Conservation (phyloP, 345 rosid species). For the Euclidium syriacum region DNA sequence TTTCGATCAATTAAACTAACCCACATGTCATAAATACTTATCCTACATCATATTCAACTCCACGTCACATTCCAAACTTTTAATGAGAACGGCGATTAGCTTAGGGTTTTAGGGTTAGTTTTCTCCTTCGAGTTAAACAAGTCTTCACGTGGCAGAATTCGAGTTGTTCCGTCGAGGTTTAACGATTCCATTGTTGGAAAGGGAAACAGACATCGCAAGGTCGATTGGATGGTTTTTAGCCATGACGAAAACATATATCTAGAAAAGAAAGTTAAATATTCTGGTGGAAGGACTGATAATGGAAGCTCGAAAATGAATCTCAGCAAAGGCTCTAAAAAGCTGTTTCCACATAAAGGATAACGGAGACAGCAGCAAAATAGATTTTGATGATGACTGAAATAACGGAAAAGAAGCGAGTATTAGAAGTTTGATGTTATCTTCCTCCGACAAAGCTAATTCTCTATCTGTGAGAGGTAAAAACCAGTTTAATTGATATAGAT, state of each 20-base stretch:
- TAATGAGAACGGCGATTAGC: too few species aligned
- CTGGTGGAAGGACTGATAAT: conserved; percentile 1
- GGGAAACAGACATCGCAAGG: conserved; percentile 12
- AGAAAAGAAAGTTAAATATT: conserved; percentile 21
- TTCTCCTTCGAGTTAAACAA: conserved; percentile 30
- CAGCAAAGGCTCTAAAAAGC: conserved; percentile 33
- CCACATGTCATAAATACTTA: too few species aligned
- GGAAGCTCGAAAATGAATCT: conserved; percentile 32
- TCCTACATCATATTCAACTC: too few species aligned
- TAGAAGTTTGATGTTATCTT: conserved; percentile 24
- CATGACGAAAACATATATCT: conserved; percentile 30
- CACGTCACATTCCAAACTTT: too few species aligned
- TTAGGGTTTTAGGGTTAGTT: too few species aligned
- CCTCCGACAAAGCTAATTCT: conserved; percentile 32
- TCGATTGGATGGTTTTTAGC: conserved; percentile 35
- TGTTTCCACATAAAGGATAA: conserved; percentile 28
- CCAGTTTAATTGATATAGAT: conserved; percentile 9
- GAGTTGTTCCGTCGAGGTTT: conserved; percentile 50
- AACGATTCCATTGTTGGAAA: conserved; percentile 41
- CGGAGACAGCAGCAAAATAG: conserved; percentile 26
- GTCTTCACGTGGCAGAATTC: conserved; percentile 50
- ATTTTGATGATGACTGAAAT: conserved; percentile 25
- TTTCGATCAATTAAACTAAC: too few species aligned
- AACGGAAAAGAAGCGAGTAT: conserved; percentile 35
- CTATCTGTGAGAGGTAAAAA: conserved; percentile 30